Base-by-base conservation (phyloP, 2,329 filamentous ascomycete species). In the Pseudocercospora fuligena region DNA sequence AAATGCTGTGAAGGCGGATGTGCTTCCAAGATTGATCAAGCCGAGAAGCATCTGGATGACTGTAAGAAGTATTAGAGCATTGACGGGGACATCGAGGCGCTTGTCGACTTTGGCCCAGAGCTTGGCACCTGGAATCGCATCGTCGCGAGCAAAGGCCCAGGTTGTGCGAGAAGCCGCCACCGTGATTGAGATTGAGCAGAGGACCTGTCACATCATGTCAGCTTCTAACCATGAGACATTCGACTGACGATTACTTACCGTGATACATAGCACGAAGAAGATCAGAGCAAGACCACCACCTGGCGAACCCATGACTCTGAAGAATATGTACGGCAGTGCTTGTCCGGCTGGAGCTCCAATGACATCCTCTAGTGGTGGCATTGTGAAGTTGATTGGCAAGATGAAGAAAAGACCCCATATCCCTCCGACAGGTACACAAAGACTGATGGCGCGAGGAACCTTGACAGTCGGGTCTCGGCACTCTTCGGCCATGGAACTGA, bases 401-500 rank as follows among this genome's bases (percentile, higher is more conserved):
- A 85, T 81, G 72, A 87, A 87, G 74, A 87, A 85, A 0, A 88
- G 73, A 0, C 85, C 86, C 0, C 84, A 83, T 47, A 86, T 78
- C 0, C 84, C 85, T 9, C 84, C 85, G 16, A 88, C 81, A 0
- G 85, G 85, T 2, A 87, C 78, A 63, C 82, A 84, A 2, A 86
- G 79, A 8, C 82, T 79, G 60, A 88, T 81, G 9, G 85, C 86
- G 36, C 79, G 83, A 0, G 86, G 85, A 0, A 88, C 77, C 70
- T 85, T 85, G 23, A 83, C 67, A 4, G 83, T 80, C 1, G 87
- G 85, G 60, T 87, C 80, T 7, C 80, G 75, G 43, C 84, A 86
- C 75, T 89, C 87, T 77, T 89, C 87, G 1, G 86, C 86, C 87
- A 89, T 89, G 8, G 84, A 84, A 0, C 85, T 82, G 63, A 89